Evolutionary conservation across 2,329 filamentous ascomycete genomes (phyloP).

Genomic region (Davidsoniella neocaledoniae): DNA sequence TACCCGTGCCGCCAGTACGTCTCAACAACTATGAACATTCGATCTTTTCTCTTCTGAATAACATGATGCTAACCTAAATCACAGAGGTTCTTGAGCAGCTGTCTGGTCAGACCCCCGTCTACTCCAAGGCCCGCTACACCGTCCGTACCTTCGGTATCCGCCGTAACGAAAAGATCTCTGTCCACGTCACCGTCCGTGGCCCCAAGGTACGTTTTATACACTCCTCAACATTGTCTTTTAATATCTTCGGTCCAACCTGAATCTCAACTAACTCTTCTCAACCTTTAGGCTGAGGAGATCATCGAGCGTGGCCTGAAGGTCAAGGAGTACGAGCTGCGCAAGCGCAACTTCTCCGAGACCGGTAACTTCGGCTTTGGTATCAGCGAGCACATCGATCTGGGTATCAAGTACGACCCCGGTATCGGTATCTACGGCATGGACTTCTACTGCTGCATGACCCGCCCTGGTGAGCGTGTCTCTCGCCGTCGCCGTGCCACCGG

Average conservation of each 20-base stretch:
- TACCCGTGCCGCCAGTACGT: conserved; percentile 72
- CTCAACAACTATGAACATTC: background rate
- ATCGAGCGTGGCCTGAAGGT: conserved; percentile 99
- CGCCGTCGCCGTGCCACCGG: conserved; percentile 83
- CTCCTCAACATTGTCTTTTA: background rate
- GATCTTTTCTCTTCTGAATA: background rate
- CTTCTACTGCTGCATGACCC: conserved; percentile 99
- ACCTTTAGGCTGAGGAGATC: conserved; percentile 76
- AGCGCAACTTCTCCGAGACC: conserved; percentile 99
- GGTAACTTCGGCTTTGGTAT: conserved; percentile 99
- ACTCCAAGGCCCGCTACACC: conserved; percentile 99
- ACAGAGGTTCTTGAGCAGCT: conserved; percentile 92
- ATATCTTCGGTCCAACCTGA: background rate
- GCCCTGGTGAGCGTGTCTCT: conserved; percentile 93
- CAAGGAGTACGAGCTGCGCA: conserved; percentile 99
- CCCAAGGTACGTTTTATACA: conserved; percentile 39
- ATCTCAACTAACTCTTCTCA: conserved; percentile 16
- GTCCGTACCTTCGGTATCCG: conserved; percentile 99
- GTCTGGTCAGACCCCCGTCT: conserved; percentile 98
- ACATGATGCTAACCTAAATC: conserved; percentile 3
- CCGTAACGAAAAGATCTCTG: conserved; percentile 99
- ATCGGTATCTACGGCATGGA: conserved; percentile 99
- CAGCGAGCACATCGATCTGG: conserved; percentile 99
- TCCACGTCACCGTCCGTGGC: conserved; percentile 98
- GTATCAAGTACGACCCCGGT: conserved; percentile 98